Base-by-base conservation (phyloP, 768 basidiomycete species). In the Mycena crocata region DNA sequence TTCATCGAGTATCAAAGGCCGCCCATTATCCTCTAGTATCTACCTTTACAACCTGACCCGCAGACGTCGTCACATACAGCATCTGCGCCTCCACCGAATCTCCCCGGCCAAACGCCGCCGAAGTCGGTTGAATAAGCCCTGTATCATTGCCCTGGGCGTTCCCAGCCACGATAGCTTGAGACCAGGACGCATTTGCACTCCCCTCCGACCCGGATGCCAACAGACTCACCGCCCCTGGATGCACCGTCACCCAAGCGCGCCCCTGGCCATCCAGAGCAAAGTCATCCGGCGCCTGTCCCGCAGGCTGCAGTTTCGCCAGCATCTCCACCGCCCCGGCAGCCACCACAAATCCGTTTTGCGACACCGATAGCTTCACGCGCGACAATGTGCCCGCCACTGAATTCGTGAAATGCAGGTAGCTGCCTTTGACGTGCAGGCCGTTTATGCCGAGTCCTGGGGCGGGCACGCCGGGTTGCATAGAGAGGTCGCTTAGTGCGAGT, bases 401-500 rank as follows among this genome's bases (percentile, higher is more conserved):
- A 17, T 42, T 62, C 31, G 28, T 37, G 51, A 52, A 62, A n/a
- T 52, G 46, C 23, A 62, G 50, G 42, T 32, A 34, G 7, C 44
- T 15, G 21, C 26, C 54, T 2, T n/a, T 52, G 19, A 42, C 45
- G 37, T 66, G 65, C 15, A 66, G 51, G 5, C 58, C 65, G 30
- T 66, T 66, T n/a, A 67, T 62, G 4, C 66, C 66, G 21, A 57
- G 55, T 24, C 55, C 60, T 3, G 60, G 55, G 23, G 59, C 42
- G 3, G 66, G 55, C 17, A 32, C 48, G 30, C 31, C 30, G 1
- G 60, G 30, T 3, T 4, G 13, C 66, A 67, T 67, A 3, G 55
- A 14, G 10, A 31, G 37, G 40, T 67, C 66, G 17, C 57, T 46
- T 13, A 67, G 28, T n/a, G 24, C 56, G 35, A 62, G 30, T 19